These are phyloP conservation scores for Phlegmacium glaucopus DNA, from an alignment of 768 basidiomycete species.

Conservation along the genomic window DNA sequence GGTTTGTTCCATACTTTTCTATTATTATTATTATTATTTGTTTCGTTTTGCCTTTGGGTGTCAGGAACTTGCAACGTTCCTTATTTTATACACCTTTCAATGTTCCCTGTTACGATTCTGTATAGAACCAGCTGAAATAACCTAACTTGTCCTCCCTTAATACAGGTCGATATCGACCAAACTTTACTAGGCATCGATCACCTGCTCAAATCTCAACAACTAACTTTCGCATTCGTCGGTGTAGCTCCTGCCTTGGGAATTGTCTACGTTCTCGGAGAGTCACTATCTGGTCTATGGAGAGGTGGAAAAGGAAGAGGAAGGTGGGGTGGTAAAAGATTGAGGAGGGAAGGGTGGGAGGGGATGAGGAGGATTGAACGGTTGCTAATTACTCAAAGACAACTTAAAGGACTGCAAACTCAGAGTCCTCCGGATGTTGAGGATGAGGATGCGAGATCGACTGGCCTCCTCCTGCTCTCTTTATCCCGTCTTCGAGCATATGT, in stretches of 20 bases:
- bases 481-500: not conserved
- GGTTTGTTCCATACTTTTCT: too few relatives aligned
- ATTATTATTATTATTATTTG: too few relatives aligned
- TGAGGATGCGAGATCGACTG: not conserved
- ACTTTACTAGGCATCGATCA: constrained; percentile 90
- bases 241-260: constrained; percentile 87
- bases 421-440: too few relatives aligned
- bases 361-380: too few relatives aligned
- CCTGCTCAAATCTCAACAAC: constrained; percentile 87
- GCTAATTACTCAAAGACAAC: too few relatives aligned
- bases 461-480: not conserved
- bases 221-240: constrained; percentile 96
- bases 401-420: too few relatives aligned
- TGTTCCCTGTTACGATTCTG: too few relatives aligned
- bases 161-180: constrained; percentile 87
- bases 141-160: not conserved
- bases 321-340: constrained; percentile 68
- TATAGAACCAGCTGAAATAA: too few relatives aligned
- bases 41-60: too few relatives aligned
- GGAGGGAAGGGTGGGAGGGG: not conserved
- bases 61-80: too few relatives aligned
- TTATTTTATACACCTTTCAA: too few relatives aligned
- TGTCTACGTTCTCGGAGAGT: constrained; percentile 61
- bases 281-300: constrained; percentile 52
- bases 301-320: constrained; percentile 47